These are phyloP conservation scores for Diatrype stigma DNA, from an alignment of 2,329 filamentous ascomycete species.

Conservation along the genomic window DNA sequence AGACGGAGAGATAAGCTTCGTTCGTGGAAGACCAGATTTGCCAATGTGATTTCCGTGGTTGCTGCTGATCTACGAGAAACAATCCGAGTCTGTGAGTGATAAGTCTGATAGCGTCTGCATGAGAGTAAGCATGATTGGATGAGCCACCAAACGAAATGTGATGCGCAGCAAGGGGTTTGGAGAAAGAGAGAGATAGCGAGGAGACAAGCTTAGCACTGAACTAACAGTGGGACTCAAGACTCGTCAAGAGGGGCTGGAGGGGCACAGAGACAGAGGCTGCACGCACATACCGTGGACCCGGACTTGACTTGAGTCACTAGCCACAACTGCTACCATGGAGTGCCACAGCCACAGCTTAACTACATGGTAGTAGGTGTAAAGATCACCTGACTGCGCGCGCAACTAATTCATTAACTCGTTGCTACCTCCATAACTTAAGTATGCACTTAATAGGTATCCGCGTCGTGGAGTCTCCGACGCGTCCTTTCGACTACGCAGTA, in stretches of 20 bases:
- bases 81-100: neutral
- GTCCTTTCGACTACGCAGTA: neutral
- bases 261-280: neutral
- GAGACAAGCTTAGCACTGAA: too few relatives aligned
- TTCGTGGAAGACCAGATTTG: neutral
- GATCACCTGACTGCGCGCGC: neutral
- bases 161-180: neutral
- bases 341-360: too few relatives aligned
- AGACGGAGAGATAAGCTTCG: neutral
- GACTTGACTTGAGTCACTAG: neutral
- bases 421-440: too few relatives aligned
- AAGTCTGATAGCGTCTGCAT: neutral
- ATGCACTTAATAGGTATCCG: too few relatives aligned
- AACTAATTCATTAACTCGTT: too few relatives aligned
- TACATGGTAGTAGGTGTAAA: neutral
- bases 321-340: neutral
- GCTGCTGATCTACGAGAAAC: neutral
- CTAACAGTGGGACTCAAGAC: too few relatives aligned
- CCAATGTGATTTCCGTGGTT: neutral
- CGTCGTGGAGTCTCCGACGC: neutral
- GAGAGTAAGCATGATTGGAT: neutral
- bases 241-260: neutral
- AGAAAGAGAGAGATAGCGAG: too few relatives aligned
- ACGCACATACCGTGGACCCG: too few relatives aligned
- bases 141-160: neutral